Base-by-base conservation (phyloP, 768 basidiomycete genomes). In the Russula lepida region DNA sequence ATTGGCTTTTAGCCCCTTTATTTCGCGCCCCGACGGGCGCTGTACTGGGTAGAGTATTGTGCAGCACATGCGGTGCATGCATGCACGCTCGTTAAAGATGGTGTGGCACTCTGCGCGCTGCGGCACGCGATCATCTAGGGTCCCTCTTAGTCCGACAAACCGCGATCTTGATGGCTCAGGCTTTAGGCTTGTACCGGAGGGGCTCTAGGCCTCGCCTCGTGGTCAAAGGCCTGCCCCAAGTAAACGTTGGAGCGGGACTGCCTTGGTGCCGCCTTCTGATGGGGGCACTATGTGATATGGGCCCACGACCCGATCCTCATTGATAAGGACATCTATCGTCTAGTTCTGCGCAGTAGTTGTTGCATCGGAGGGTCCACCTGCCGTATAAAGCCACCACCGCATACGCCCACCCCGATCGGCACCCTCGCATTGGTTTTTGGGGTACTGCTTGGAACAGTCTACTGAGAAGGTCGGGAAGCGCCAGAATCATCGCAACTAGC, bases 371-470 rank as follows among this genome's bases (percentile, higher is more conserved):
- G 11, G 39, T 28, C 33, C 21, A 6, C 43, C 37, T 48, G 51
- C 44, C 19, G 32, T 27, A 50, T 30, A 32, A 49, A 32, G 30
- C 47, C 27, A 8, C 39, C 44, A 46, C 46, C 52, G 56, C 43
- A 39, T 23, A 48, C 54, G 62, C 62, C 47, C 54, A 55, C 56
- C 52, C 35, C 57, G 64, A 65, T 56, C 49, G 51, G 35, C 46
- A 56, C 59, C 64, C 58, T 62, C 33, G 4, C 55, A 54, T 47
- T 48, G 52, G 55, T 48, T 67, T 67, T 64, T 64, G 44, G 63
- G 39, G 48, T 51, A 46, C 53, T 25, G 59, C 46, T 53, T 58
- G 44, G 63, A 66, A 58, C 52, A 41, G 56, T 58, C 47, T 30
- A 35, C 35, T 48, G 33, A 55, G 61, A 49, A 66, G 56, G 27